These are phyloP conservation scores for Hemileccinum rubropunctum DNA, from an alignment of 768 basidiomycete species.

Conservation along the genomic window DNA sequence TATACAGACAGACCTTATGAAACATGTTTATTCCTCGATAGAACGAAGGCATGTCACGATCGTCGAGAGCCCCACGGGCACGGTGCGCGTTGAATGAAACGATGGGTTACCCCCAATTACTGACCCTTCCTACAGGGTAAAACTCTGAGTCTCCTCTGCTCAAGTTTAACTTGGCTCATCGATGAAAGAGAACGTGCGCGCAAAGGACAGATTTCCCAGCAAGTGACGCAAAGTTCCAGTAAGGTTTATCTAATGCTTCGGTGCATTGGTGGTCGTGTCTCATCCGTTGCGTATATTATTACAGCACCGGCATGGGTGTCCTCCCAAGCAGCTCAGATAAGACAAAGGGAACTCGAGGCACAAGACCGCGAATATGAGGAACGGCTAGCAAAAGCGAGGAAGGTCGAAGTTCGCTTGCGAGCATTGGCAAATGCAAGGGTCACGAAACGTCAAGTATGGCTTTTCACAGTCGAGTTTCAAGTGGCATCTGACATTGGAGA, in stretches of 20 bases:
- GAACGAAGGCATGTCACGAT: slow-evolving; percentile 76
- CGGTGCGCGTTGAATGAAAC: slow-evolving; percentile 44
- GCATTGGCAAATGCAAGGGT: slow-evolving; percentile 55
- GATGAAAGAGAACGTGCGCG: slow-evolving; percentile 69
- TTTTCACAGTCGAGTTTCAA: not conserved
- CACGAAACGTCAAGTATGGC: slow-evolving; percentile 56
- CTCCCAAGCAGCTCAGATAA: slow-evolving; percentile 64
- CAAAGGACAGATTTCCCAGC: slow-evolving; percentile 56
- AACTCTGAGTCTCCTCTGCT: slow-evolving; percentile 76
- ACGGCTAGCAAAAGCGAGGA: slow-evolving; percentile 56
- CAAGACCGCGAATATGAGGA: slow-evolving; percentile 65
- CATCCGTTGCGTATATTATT: not conserved
- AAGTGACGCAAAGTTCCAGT: slow-evolving; percentile 26
- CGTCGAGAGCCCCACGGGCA: slow-evolving; percentile 88
- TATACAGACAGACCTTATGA: slow-evolving; percentile 88
- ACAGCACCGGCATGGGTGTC: slow-evolving; percentile 74
- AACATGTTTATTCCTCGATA: slow-evolving; percentile 76
- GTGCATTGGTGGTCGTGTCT: slow-evolving; percentile 23
- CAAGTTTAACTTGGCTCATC: slow-evolving; percentile 69
- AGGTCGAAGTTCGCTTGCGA: slow-evolving; percentile 56
- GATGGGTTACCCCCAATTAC: not conserved
- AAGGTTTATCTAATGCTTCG: not conserved
- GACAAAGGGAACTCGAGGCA: slow-evolving; percentile 63
- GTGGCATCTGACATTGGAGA: slow-evolving; percentile 3
- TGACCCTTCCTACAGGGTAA: slow-evolving; percentile 61